Evolutionary conservation across 2,329 filamentous ascomycete genomes (phyloP).

Genomic region (Aspergillus sergii): DNA sequence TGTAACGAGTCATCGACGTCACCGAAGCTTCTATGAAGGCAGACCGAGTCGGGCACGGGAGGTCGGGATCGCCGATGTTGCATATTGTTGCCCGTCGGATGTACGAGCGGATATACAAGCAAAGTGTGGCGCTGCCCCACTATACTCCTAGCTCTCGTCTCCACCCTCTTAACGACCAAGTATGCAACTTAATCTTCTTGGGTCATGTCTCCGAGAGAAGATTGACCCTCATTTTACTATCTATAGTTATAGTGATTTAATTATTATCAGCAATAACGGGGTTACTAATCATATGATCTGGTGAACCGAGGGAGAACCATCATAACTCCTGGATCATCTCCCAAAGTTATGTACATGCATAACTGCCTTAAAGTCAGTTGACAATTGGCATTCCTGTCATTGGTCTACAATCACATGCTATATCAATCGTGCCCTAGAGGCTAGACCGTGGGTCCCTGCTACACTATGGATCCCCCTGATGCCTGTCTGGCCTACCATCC

Average conservation of each 20-base stretch:
- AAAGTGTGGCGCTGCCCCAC: conserved; percentile 4
- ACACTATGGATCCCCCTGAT: not conserved
- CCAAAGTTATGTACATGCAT: not conserved
- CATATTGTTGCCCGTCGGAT: not conserved
- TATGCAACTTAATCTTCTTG: conserved; percentile 2
- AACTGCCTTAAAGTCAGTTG: not conserved
- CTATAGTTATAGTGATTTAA: not conserved
- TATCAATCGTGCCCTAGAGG: not conserved
- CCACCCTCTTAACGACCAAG: not conserved
- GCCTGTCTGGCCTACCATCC: too few relatives aligned
- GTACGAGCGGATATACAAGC: conserved; percentile 1
- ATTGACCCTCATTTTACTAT: not conserved
- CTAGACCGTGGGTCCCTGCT: not conserved
- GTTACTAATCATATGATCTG: not conserved
- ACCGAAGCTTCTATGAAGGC: not conserved
- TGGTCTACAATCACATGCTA: not conserved
- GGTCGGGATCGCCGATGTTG: not conserved
- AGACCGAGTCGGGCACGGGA: not conserved
- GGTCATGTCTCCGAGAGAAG: not conserved
- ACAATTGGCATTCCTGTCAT: not conserved
- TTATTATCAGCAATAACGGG: not conserved
- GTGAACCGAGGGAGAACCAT: not conserved
- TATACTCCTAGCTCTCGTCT: not conserved
- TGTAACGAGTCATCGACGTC: not conserved
- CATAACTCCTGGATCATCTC: not conserved